Evolutionary conservation across 2,329 filamentous ascomycete species (phyloP).

Genomic region (Cordyceps fumosorosea): DNA sequence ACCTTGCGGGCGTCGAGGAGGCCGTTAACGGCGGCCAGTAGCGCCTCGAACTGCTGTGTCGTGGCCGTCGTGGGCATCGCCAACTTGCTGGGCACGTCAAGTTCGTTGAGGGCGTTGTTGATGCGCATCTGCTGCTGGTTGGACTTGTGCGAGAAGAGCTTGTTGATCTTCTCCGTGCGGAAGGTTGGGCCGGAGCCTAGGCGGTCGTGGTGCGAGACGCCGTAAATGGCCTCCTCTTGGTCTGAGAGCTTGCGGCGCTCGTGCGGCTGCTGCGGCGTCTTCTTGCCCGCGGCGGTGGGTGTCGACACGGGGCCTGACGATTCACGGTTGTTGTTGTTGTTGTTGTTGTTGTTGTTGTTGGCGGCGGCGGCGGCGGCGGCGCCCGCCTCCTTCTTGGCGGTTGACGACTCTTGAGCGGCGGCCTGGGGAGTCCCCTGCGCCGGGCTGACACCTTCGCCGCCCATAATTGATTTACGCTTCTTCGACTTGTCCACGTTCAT

Average conservation of each 20-base stretch:
- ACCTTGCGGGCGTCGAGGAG: conserved; percentile 69
- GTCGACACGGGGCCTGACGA: conserved; percentile 27
- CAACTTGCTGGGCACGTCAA: conserved; percentile 64
- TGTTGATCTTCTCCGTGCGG: conserved; percentile 75
- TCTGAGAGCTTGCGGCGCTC: conserved; percentile 65
- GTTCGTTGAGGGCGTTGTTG: conserved; percentile 61
- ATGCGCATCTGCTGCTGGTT: conserved; percentile 72
- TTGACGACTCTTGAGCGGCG: conserved; percentile 23
- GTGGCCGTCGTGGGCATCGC: conserved; percentile 69
- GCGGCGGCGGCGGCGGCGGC: not conserved
- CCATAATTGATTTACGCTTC: conserved; percentile 71
- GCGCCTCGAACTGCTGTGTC: conserved; percentile 62
- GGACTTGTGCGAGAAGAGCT: conserved; percentile 70
- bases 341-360: conserved; percentile 15
- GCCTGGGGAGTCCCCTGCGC: conserved; percentile 34
- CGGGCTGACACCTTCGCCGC: conserved; percentile 48
- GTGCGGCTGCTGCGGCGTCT: conserved; percentile 38
- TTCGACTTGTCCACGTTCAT: conserved; percentile 80
- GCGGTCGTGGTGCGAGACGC: conserved; percentile 79
- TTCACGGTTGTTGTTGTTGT: conserved; percentile 23
- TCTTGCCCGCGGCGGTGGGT: conserved; percentile 42
- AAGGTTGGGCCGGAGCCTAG: conserved; percentile 82
- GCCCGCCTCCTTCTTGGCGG: conserved; percentile 44
- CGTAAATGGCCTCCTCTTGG: conserved; percentile 72
- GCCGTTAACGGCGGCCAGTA: conserved; percentile 60